A percentile compares a stretch with the other conserved stretches of the same genome.
Conservation (phyloP, 208 protist genomes). For the Leishmania tropica region DNA sequence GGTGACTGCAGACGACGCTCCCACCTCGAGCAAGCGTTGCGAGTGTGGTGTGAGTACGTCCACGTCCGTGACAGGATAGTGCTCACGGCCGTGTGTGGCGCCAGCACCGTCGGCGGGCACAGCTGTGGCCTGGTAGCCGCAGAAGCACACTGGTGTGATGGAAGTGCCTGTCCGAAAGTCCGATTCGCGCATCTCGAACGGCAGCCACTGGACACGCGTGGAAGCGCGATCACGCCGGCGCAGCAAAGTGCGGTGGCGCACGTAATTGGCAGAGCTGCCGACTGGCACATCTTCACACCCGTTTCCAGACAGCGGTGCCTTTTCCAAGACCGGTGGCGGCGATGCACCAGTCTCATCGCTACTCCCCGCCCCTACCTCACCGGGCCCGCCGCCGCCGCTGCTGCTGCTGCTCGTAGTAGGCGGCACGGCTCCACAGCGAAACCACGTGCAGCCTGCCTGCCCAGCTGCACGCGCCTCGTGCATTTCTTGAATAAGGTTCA, state of each 20-base stretch:
- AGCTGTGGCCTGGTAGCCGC: conserved; percentile 3
- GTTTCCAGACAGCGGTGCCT: no score
- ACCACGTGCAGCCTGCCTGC: conserved; percentile 26
- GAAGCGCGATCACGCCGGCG: conserved; percentile 7
- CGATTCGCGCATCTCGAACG: conserved; percentile 23
- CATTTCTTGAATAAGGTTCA: conserved; percentile 21
- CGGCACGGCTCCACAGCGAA: conserved; percentile 1
- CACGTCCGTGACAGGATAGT: not conserved
- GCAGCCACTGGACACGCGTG: conserved; percentile 16
- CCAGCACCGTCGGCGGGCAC: not conserved
- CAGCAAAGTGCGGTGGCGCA: conserved; percentile 4
- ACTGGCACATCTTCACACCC: not conserved
- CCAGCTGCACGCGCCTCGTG: conserved; percentile 8
- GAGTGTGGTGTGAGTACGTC: not conserved
- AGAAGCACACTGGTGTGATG: conserved; percentile 11
- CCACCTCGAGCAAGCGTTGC: not conserved
- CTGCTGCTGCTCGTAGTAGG: not conserved
- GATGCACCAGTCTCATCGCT: not conserved
- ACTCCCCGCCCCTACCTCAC: not conserved
- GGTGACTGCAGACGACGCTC: no score
- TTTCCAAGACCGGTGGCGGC: no score
- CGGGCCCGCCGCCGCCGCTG: not conserved
- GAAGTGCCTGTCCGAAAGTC: not conserved
- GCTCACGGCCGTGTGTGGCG: not conserved
- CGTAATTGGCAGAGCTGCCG: not conserved